These are phyloP conservation scores for Chalciporus sphaerocephalus DNA, from an alignment of 768 basidiomycete species.

Conservation along the genomic window DNA sequence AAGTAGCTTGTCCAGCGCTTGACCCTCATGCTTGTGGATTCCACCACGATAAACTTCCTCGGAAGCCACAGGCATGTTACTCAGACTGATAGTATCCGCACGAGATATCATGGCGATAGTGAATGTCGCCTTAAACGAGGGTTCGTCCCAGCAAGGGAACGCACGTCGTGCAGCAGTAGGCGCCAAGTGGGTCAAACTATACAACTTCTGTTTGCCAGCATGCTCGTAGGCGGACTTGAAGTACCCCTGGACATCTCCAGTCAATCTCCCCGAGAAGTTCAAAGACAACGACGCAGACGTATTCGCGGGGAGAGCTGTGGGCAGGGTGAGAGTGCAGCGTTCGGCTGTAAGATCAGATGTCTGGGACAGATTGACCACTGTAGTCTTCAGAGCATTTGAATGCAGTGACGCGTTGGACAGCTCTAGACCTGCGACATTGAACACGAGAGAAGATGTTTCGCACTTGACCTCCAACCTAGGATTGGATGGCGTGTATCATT, in stretches of 20 bases:
- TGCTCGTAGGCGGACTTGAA: slow-evolving; percentile 65
- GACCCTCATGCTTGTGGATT: slow-evolving; percentile 25
- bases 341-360: slow-evolving; percentile 59
- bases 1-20: slow-evolving; percentile 39
- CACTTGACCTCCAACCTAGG: slow-evolving; percentile 58
- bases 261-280: slow-evolving; percentile 64
- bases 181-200: slow-evolving; percentile 90
- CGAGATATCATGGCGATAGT: slow-evolving; percentile 76
- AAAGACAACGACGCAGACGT: slow-evolving; percentile 69
- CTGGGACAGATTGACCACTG: slow-evolving; percentile 42
- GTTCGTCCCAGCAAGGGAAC: slow-evolving; percentile 94
- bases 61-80: slow-evolving; percentile 78
- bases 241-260: slow-evolving; percentile 75
- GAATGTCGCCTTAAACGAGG: slow-evolving; percentile 82
- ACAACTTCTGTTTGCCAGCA: slow-evolving; percentile 59
- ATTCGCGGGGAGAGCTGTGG: slow-evolving; percentile 55
- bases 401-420: slow-evolving; percentile 54
- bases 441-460: slow-evolving; percentile 55
- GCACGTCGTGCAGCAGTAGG: slow-evolving; percentile 80
- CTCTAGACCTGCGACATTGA: slow-evolving; percentile 61
- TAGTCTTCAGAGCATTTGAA: slow-evolving; percentile 47
- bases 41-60: slow-evolving; percentile 45
- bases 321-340: slow-evolving; percentile 62
- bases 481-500: background rate
- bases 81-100: slow-evolving; percentile 66